Base-by-base conservation (phyloP, 495 filamentous ascomycete genomes). In the Gamarada debralockiae region DNA sequence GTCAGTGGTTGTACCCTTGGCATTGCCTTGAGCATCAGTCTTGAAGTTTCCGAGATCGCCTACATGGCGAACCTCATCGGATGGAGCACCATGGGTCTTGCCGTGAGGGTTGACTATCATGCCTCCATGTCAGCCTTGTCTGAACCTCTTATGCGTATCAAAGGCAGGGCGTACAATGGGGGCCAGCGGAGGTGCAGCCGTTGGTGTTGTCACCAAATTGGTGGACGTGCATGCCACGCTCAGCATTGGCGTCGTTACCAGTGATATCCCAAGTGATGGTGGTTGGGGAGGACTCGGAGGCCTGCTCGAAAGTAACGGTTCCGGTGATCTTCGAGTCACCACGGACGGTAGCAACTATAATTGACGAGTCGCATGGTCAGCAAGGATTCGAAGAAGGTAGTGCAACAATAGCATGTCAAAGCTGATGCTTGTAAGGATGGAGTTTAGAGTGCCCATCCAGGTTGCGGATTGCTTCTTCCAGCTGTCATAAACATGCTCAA, bases 171-270 rank as follows among this genome's bases (percentile, higher is more conserved):
- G 15, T 38, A 93, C 90, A 97, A 74, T 98, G 93, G 62, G 93
- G 91, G 38, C 93, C 93, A 47, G 93, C 93, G 53, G 86, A 92
- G 52, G 93, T 97, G 85, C 93, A 98, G 70, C 95, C 93, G 74
- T 97, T 98, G 78, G 95, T 97, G 81, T 97, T 97, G 82, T 97
- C 93, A 71, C 95, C 93, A 66, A 96, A 98, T 74, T 93, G 87
- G 78, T 97, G 93, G 66, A 97, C 85, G 79, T 97, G 95, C 79
- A 96, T 86, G 72, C 86, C 93, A 76, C 95, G 90, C 84, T 92
- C 81, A 64, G 93, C 92, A 64, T 95, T 97, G 74, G 92, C 66
- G 67, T 97, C 92, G 74, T 95, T 73, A 78, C 92, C 91, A 58
- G 80, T 81, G 74, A 97, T 92, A 73, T 97, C 82, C 82, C 87